phyloP scores from a whole-genome alignment of 2,329 filamentous ascomycete genomes.

The Colletotrichum eleusines region DNA sequence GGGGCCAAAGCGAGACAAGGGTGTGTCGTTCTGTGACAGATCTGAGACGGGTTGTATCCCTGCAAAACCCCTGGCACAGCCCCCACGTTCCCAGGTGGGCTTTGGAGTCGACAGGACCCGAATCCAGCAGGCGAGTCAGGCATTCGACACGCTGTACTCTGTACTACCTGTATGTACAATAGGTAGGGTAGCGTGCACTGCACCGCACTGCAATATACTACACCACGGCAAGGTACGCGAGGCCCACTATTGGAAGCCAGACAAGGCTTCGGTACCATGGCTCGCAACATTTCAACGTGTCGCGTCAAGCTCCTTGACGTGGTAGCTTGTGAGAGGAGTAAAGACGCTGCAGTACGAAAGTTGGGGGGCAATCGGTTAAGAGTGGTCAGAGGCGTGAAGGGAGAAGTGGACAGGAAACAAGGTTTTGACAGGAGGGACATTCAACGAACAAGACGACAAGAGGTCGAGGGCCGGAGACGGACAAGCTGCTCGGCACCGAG shows the following conservation, averaged over 20 bases:
- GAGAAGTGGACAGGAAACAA: not conserved
- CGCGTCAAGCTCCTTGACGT: conserved; percentile 18
- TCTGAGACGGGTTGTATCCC: conserved; percentile 54
- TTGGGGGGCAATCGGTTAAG: not conserved
- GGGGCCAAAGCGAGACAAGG: conserved; percentile 42
- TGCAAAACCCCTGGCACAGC: conserved; percentile 44
- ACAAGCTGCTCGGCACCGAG: conserved; percentile 12
- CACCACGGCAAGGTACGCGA: too few species aligned
- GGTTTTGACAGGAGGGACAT: not conserved
- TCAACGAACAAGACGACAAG: conserved; percentile 3
- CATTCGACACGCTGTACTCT: conserved; percentile 31
- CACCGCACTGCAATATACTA: not conserved
- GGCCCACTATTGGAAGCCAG: too few species aligned
- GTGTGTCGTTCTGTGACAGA: conserved; percentile 55
- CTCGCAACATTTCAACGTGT: not conserved
- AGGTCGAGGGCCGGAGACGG: conserved; percentile 15
- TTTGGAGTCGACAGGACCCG: conserved; percentile 32
- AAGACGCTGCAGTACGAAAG: conserved; percentile 4
- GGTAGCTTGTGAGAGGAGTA: conserved; percentile 4
- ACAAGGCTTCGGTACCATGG: conserved; percentile 26
- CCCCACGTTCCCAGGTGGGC: conserved; percentile 43
- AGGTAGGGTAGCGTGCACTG: not conserved
- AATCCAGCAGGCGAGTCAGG: conserved; percentile 41
- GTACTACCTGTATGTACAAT: too few species aligned
- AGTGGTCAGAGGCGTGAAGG: conserved; percentile 5